Evolutionary conservation across 805 yeast genomes (phyloP), one percentile per base, ranked within the genome.

Genomic region (Saturnispora silvae): DNA sequence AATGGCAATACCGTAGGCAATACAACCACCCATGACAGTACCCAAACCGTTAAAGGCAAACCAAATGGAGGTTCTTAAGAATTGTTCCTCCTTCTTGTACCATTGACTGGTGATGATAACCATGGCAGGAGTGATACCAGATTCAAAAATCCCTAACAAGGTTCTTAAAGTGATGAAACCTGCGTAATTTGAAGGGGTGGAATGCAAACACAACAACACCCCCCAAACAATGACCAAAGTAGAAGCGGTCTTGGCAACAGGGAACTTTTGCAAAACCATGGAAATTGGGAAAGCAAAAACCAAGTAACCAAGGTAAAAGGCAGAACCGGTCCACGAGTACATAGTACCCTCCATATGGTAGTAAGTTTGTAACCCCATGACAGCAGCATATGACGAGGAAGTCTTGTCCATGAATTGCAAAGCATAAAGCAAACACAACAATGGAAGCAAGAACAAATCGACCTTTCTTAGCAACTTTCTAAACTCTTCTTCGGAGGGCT

Each of bases 1-100:
- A 19, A 27, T 27, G 9, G 24, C 31, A 14, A 45, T 54, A n/a
- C 77, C 79, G 46, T 74, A 75, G 1, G 81, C 75, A 40, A 77
- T 67, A 9, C 66, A 63, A 23, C 68, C 65, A 15, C 78, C 74
- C 25, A 72, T 31, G 19, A 70, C 54, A 23, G 63, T 58, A 42
- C 74, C 75, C 14, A 65, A 45, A 34, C 72, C 72, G 27, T 64
- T 59, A 45, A 57, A 54, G 20, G 43, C 45, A 24, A 34, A 45
- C 49, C 55, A 57, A 5, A 45, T 33, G 16, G 49, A 40, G 29
- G 48, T 46, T 34, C 59, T 50, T 20, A 48, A 29, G 23, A 51
- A 50, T 30, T 51, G 58, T 39, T 58, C 61, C 8, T 34, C 33
- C 28, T 45, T 52, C 26, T 37, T 54, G 29, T 50, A 58, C 49